Evolutionary conservation across 1,284 basidiomycete species (phyloP), one percentile per base, ranked within the genome.

Genomic region (Sparassis latifolia): DNA sequence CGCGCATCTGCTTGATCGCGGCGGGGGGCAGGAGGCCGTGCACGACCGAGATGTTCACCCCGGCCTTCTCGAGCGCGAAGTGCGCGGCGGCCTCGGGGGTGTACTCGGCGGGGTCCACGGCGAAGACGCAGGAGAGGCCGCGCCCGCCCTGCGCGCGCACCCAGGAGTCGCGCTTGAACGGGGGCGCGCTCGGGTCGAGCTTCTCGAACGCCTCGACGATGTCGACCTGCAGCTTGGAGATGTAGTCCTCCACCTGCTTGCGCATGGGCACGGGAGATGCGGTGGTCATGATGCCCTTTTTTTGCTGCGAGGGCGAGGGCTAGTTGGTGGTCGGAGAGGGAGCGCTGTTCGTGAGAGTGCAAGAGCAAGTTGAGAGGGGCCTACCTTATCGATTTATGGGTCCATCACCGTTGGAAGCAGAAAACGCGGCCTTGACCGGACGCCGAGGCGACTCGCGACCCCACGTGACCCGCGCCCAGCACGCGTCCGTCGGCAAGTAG

Each of bases 11-110:
- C 64, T 82, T 80, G 65, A 98, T 86, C 2, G 94, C 96, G 20
- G 86, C 73, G 0, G 92, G 92, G 1, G 94, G 92, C 1, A 99
- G 82, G 33, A 74, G 78, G 37, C 95, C 95, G 64, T 97, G 85
- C 1, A 98, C 92, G 63, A 98, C 77, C 31, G 89, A 92, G 60
- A 98, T 89, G 71, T 97, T 98, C 50, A 98, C 93, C 2, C 97
- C 97, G 2, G 89, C 96, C 69, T 99, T 99, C 67, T 99, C 96
- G 59, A 99, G 86, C 20, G 92, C 76, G 0, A 82, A 76, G 29
- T 66, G 64, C 2, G 64, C 52, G 65, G 63, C 50, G 48, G 60
- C 59, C 42, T 62, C 37, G 33, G 66, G 50, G 35, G 55, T 49
- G 30, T 38, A 31, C 42, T 59, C 48, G 30, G 65, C 58, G n/a